Conservation (phyloP, 306 rosid species). For the Comarum palustre region DNA sequence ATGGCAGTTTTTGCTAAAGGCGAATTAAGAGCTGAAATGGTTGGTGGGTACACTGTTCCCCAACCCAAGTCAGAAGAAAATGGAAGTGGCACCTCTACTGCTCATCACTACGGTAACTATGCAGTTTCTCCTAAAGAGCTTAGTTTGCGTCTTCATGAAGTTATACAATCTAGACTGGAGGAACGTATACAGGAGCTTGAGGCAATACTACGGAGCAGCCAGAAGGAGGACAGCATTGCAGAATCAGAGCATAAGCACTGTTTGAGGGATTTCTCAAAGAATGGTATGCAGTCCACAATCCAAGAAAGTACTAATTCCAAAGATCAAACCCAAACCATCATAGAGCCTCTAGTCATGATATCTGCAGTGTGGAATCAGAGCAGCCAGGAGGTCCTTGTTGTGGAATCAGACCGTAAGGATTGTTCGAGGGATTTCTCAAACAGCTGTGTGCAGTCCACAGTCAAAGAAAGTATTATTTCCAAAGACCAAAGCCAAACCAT, state of each 20-base stretch:
- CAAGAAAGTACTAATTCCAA: constrained; percentile 29
- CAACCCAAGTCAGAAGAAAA: constrained; percentile 34
- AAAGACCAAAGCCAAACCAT: constrained; percentile 28
- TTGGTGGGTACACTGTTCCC: constrained; percentile 19
- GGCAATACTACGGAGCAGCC: constrained; percentile 58
- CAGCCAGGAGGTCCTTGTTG: constrained; percentile 38
- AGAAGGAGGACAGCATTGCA: constrained; percentile 33
- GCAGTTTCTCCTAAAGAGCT: constrained; percentile 75
- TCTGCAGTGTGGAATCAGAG: constrained; percentile 28
- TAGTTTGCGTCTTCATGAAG: constrained; percentile 62
- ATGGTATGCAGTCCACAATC: constrained; percentile 22
- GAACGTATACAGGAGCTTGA: constrained; percentile 73
- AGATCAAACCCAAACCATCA: constrained; percentile 20
- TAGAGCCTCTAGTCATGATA: constrained; percentile 42
- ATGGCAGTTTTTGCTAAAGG: constrained; percentile 58
- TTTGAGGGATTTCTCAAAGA: constrained; percentile 24
- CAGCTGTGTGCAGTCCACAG: constrained; percentile 26
- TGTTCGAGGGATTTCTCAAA: constrained; percentile 27
- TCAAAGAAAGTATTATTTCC: constrained; percentile 26
- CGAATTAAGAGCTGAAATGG: constrained; percentile 49
- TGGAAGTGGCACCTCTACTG: constrained; percentile 28
- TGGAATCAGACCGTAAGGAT: constrained; percentile 42
- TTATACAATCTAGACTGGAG: constrained; percentile 68
- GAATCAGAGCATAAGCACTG: constrained; percentile 39
- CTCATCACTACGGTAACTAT: constrained; percentile 45